Percentiles rank a stretch among this genome's conserved stretches.
Evolutionary conservation across 306 rosid species (phyloP).

Genomic region (Cicer pinnatifidum): DNA sequence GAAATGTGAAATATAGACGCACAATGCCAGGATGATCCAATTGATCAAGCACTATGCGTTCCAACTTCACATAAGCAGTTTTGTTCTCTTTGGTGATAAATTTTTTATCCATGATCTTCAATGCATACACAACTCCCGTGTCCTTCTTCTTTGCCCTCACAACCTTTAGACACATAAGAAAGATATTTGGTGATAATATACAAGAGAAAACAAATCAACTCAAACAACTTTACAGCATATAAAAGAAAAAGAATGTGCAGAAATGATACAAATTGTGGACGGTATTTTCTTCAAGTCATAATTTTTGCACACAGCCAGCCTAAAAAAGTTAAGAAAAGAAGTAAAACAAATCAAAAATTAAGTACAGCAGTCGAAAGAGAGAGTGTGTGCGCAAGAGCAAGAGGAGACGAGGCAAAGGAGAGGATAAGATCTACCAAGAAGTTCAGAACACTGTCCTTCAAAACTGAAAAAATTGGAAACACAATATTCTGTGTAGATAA

Average conservation of each 20-base stretch:
- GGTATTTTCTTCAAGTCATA: slow-evolving; percentile 11
- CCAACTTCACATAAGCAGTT: slow-evolving; percentile 98
- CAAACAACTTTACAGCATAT: slow-evolving; percentile 21
- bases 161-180: slow-evolving; percentile 60
- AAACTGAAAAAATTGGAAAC: neutral
- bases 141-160: slow-evolving; percentile 99
- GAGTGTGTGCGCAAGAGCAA: neutral
- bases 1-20: slow-evolving; percentile 93
- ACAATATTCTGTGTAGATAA: neutral
- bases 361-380: neutral
- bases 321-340: slow-evolving; percentile 18
- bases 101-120: slow-evolving; percentile 99
- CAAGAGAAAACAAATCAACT: slow-evolving; percentile 28
- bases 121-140: slow-evolving; percentile 80
- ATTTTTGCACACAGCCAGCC: slow-evolving; percentile 1
- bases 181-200: slow-evolving; percentile 25
- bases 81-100: slow-evolving; percentile 96
- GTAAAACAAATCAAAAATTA: slow-evolving; percentile 31
- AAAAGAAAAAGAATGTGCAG: neutral
- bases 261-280: slow-evolving; percentile 2
- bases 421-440: slow-evolving; percentile 1
- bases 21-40: slow-evolving; percentile 97
- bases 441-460: slow-evolving; percentile 19
- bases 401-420: slow-evolving; percentile 11
- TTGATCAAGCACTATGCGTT: slow-evolving; percentile 96